Evolutionary conservation across 2,329 filamentous ascomycete species (phyloP).

Genomic region (Chrysoporthe austroafricana): DNA sequence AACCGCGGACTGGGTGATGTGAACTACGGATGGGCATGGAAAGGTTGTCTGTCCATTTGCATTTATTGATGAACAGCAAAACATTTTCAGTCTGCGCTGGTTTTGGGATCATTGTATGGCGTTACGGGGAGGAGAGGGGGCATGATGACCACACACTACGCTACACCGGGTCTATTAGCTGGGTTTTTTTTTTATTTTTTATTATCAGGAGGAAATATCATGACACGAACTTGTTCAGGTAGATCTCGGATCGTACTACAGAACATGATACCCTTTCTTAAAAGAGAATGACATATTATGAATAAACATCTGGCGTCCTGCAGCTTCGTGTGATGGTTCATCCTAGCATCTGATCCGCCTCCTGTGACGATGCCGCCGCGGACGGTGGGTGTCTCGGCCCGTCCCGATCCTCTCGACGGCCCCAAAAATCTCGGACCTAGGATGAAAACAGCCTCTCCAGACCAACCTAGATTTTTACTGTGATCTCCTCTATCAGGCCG

Average conservation of each 20-base stretch:
- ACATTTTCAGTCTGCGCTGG: not conserved
- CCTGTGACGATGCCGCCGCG: not conserved
- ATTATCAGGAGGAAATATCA: constrained; percentile 3
- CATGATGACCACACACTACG: constrained; percentile 7
- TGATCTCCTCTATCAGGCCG: not conserved
- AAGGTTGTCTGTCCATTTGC: constrained; percentile 9
- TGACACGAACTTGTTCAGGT: constrained; percentile 19
- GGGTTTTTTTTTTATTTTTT: not conserved
- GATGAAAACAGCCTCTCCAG: not conserved
- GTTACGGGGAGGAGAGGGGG: constrained; percentile 15
- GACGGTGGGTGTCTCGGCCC: not conserved
- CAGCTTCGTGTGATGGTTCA: too few species aligned
- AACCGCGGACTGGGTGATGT: not conserved
- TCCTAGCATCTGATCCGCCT: not conserved
- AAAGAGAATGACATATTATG: constrained; percentile 16
- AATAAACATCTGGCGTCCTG: not conserved
- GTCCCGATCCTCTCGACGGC: not conserved
- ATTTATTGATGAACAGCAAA: not conserved
- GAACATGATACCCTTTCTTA: constrained; percentile 25
- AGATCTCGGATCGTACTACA: constrained; percentile 14
- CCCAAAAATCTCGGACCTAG: not conserved
- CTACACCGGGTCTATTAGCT: not conserved
- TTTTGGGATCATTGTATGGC: constrained; percentile 22
- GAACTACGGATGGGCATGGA: not conserved
- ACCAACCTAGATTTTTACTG: not conserved